Evolutionary conservation across 148 eudicot species (phyloP), one percentile per base, ranked within the genome.

Genomic region (Rhododendron ferrugineum): DNA sequence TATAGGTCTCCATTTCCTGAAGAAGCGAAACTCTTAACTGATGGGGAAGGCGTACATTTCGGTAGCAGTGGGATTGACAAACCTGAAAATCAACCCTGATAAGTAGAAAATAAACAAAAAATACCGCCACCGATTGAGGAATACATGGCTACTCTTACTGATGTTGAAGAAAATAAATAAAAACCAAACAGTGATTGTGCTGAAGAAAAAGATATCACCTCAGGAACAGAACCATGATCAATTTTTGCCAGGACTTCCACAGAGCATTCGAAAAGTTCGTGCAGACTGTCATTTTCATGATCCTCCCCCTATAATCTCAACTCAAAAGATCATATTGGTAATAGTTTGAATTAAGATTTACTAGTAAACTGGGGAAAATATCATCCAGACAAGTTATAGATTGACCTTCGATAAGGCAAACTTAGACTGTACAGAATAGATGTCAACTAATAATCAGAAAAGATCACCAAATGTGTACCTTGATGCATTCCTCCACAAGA

Each of bases 161-260:
- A 30, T 22, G 47, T 54, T 40, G 73, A 40, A 30, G 23, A 83
- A 79, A 60, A 81, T 34, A 82, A 82, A 82, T 77, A 22, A 11
- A 11, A 52, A 58, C 80, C 82, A 32, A 72, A 28, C 76, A 72
- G 22, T 30, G 72, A 26, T 64, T 18, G 11, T 37, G 46, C 46
- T 74, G 78, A 74, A 34, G 78, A 74, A 70, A 74, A 16, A 15
- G 23, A 15, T 7, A 74, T 37, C 47, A 93, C 98, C 96, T 92
- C 82, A 82, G 88, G 85, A 80, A 66, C 83, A 60, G 85, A 87
- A 83, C 62, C 58, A 81, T 82, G 56, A 79, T 87, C 88, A 84
- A 95, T 88, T 87, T 92, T 93, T 58, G 98, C 92, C 83, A 97
- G 93, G 75, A 92, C 90, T 85, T 94, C 92, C 80, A 93, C 93